Evolutionary conservation across 352 stramenopile species (phyloP).

Genomic region (Phytophthora macrochlamydospora): DNA sequence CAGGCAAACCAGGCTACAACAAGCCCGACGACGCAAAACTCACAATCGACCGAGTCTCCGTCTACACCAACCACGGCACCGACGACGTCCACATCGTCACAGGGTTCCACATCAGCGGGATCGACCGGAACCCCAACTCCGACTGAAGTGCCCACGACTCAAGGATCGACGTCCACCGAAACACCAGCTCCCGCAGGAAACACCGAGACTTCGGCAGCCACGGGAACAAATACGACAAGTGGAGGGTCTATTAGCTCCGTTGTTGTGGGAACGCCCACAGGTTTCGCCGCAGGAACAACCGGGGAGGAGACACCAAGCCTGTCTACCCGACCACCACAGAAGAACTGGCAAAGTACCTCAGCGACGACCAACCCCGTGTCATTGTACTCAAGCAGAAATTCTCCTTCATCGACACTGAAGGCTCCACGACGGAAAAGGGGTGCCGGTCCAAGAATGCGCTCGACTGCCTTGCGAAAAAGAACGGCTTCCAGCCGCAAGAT

Average conservation of each 20-base stretch:
- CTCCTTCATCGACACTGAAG: constrained; percentile 48
- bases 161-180: too few species aligned
- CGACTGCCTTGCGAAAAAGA: constrained; percentile 54
- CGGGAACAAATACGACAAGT: background rate
- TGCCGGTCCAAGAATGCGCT: constrained; percentile 41
- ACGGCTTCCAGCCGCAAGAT: constrained; percentile 49
- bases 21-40: too few species aligned
- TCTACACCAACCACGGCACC: too few species aligned
- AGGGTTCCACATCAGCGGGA: too few species aligned
- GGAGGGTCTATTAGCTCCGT: background rate
- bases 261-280: constrained; percentile 5
- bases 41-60: too few species aligned
- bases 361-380: constrained; percentile 34
- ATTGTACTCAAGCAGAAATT: constrained; percentile 52
- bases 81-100: too few species aligned
- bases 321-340: constrained; percentile 47
- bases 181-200: too few species aligned
- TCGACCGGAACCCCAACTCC: too few species aligned
- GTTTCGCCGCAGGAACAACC: constrained; percentile 37
- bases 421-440: constrained; percentile 42
- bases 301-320: constrained; percentile 37
- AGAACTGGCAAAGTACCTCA: constrained; percentile 44
- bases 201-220: too few species aligned
- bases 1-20: too few species aligned
- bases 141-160: too few species aligned